These are phyloP conservation scores for Sporothrix mexicana DNA, from an alignment of 2,329 filamentous ascomycete species.

Conservation along the genomic window DNA sequence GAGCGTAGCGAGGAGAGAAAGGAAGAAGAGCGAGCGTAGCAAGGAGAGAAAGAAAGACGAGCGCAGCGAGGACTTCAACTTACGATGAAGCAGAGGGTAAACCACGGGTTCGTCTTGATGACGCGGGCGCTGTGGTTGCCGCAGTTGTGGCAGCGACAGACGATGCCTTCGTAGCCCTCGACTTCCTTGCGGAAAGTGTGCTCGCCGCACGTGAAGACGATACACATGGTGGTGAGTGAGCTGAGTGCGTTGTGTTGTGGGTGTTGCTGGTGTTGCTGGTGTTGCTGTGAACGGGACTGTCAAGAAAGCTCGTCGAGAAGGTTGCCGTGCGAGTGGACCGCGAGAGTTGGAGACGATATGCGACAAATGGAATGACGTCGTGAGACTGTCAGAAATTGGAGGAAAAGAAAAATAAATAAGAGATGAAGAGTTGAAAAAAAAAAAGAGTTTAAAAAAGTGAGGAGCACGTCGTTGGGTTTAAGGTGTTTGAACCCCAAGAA, in stretches of 20 bases:
- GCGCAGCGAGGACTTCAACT: constrained; percentile 38
- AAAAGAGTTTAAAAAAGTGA: background rate
- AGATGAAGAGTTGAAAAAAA: background rate
- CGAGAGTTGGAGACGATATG: background rate
- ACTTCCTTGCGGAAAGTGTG: constrained; percentile 66
- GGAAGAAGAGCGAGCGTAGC: background rate
- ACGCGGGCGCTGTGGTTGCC: constrained; percentile 67
- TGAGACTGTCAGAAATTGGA: background rate
- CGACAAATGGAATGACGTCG: constrained; percentile 19
- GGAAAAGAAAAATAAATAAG: background rate
- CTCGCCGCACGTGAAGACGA: constrained; percentile 67
- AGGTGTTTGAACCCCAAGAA: background rate
- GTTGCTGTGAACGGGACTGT: too few species aligned
- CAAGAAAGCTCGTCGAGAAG: too few species aligned
- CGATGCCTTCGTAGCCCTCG: constrained; percentile 65
- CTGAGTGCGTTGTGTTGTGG: background rate
- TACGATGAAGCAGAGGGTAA: constrained; percentile 79
- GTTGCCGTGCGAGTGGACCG: background rate
- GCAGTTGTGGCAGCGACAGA: constrained; percentile 70
- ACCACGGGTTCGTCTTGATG: constrained; percentile 72
- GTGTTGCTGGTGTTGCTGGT: background rate
- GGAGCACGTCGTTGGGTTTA: too few species aligned
- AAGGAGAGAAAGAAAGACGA: constrained; percentile 29
- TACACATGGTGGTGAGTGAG: constrained; percentile 54
- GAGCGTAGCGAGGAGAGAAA: background rate